These are phyloP conservation scores for Candida ipomoeae DNA, from an alignment of 805 yeast genomes.

Conservation along the genomic window DNA sequence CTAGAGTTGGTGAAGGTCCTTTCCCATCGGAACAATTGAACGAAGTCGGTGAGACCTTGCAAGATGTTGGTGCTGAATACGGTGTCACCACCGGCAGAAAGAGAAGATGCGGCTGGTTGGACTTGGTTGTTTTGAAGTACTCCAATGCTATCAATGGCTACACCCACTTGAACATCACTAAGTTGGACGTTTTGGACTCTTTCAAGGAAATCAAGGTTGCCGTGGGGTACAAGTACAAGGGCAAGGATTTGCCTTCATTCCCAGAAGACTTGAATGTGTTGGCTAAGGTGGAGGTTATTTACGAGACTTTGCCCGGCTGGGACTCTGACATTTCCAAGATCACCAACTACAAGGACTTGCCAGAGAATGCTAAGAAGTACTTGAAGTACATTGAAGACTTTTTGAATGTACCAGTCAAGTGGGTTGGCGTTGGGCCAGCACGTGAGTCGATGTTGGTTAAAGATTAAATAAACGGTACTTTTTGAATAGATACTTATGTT, in stretches of 20 bases:
- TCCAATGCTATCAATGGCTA: constrained; percentile 91
- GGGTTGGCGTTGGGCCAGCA: constrained; percentile 99
- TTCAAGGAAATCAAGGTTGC: constrained; percentile 87
- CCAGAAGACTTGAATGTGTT: constrained; percentile 86
- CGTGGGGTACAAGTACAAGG: constrained; percentile 75
- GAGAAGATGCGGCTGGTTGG: constrained; percentile 99
- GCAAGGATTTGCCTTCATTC: constrained; percentile 71
- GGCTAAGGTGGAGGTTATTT: constrained; percentile 89
- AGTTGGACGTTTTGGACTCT: constrained; percentile 89
- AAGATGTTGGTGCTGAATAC: constrained; percentile 87
- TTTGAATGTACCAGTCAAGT: constrained; percentile 77
- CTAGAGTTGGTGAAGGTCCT: constrained; percentile 99
- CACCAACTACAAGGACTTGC: constrained; percentile 70
- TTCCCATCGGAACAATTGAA: constrained; percentile 97
- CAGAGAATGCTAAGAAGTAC: constrained; percentile 82
- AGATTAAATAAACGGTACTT: background rate
- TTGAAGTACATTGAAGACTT: constrained; percentile 82
- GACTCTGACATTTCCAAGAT: constrained; percentile 72
- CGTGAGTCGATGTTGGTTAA: constrained; percentile 87
- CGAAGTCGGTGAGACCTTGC: constrained; percentile 79
- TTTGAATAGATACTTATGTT: background rate
- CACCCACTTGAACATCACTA: constrained; percentile 90
- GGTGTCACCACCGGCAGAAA: constrained; percentile 99
- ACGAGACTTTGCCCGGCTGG: constrained; percentile 95
- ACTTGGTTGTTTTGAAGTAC: constrained; percentile 88